Conservation (phyloP, 1,284 basidiomycete genomes). For the Cryptococcus maquisensis region DNA sequence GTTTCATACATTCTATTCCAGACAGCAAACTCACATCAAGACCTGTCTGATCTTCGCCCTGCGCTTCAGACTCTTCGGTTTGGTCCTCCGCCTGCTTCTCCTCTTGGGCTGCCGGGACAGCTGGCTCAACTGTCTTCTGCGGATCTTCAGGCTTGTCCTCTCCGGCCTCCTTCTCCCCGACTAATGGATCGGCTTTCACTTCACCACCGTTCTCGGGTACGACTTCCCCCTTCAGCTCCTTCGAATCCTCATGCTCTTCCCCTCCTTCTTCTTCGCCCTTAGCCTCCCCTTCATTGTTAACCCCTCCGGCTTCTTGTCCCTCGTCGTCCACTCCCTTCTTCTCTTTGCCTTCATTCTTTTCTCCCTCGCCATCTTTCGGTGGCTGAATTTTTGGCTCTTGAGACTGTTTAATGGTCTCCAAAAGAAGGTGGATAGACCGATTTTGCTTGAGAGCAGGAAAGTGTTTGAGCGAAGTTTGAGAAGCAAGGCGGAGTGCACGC, state of each 20-base stretch:
- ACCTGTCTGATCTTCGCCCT: too few species aligned
- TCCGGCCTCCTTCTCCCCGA: neutral
- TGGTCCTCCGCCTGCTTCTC: too few species aligned
- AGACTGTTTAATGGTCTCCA: slow-evolving; percentile 19
- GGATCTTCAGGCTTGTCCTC: neutral
- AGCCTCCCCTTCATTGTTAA: neutral
- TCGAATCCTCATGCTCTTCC: too few species aligned
- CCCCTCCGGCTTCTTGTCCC: neutral
- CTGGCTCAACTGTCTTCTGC: too few species aligned
- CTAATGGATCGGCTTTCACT: neutral
- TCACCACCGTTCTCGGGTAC: neutral
- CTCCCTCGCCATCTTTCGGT: slow-evolving; percentile 6
- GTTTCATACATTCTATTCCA: too few species aligned
- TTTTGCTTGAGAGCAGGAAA: slow-evolving; percentile 20
- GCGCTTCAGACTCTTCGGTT: too few species aligned
- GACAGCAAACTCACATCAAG: too few species aligned
- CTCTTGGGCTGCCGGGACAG: too few species aligned
- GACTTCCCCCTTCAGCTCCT: too few species aligned
- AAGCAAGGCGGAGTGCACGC: slow-evolving; percentile 35
- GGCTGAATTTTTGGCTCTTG: slow-evolving; percentile 4
- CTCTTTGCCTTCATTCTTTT: slow-evolving; percentile 1
- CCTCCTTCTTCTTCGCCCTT: too few species aligned
- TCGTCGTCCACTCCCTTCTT: slow-evolving; percentile 1
- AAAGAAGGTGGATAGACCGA: slow-evolving; percentile 28
- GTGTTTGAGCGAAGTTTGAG: slow-evolving; percentile 26